A percentile compares a stretch with the other conserved stretches of the same genome.
Conservation (phyloP, 441 rosid genomes). For the Metrosideros polymorpha region DNA sequence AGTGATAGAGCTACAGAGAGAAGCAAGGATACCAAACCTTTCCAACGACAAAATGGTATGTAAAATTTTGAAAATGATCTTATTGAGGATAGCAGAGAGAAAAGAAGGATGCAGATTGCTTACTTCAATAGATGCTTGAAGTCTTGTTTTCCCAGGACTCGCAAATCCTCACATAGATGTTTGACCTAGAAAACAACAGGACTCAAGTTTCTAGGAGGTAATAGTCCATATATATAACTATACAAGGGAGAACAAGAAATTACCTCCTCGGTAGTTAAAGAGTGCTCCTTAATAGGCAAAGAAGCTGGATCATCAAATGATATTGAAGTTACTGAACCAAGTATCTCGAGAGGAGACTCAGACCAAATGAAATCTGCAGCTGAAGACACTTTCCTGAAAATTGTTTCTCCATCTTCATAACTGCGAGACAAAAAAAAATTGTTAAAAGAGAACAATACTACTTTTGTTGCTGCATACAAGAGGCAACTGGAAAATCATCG, state of each 20-base stretch:
- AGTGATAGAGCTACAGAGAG: not conserved
- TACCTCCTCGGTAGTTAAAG: conserved; percentile 82
- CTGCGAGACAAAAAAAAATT: conserved; percentile 19
- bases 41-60: not conserved
- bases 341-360: conserved; percentile 76
- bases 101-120: conserved; percentile 10
- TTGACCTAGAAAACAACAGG: conserved; percentile 40
- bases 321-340: conserved; percentile 74
- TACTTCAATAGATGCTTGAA: conserved; percentile 87
- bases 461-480: not conserved
- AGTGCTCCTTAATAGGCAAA: conserved; percentile 47
- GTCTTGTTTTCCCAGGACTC: conserved; percentile 88
- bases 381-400: conserved; percentile 54
- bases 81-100: not conserved
- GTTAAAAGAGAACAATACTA: not conserved
- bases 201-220: not conserved
- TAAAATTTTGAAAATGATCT: not conserved
- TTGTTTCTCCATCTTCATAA: conserved; percentile 68
- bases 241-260: not conserved
- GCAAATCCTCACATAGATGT: conserved; percentile 80
- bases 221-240: not conserved
- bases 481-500: not conserved
- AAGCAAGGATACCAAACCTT: not conserved
- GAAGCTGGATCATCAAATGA: conserved; percentile 54
- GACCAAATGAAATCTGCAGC: conserved; percentile 84